phyloP scores from a whole-genome alignment of 2,329 filamentous ascomycete species.

The Colletotrichum godetiae region DNA sequence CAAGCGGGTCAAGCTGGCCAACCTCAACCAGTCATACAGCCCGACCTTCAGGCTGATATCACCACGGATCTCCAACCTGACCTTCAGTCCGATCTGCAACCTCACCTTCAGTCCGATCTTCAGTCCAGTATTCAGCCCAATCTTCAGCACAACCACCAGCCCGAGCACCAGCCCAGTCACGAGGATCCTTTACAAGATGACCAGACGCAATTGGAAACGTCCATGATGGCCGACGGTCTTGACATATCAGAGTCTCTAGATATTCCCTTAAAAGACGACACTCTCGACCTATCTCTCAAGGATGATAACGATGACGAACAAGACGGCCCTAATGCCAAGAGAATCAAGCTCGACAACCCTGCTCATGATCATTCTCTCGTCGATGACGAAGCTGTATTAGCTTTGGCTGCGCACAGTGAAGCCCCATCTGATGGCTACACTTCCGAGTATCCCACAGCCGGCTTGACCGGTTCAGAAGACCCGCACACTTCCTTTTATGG shows the following conservation, averaged over 20 bases:
- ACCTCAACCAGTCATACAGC: slow-evolving; percentile 9
- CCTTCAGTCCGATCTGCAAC: slow-evolving; percentile 7
- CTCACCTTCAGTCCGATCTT: background rate
- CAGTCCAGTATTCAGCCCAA: background rate
- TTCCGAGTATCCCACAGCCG: slow-evolving; percentile 52
- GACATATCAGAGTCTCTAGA: slow-evolving; percentile 23
- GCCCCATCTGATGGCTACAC: slow-evolving; percentile 51
- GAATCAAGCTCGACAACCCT: slow-evolving; percentile 46
- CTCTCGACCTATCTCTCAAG: slow-evolving; percentile 41
- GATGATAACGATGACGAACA: slow-evolving; percentile 42
- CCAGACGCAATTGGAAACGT: background rate
- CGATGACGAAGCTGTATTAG: slow-evolving; percentile 62
- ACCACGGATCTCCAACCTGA: background rate
- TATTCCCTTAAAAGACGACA: slow-evolving; percentile 27
- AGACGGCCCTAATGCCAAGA: slow-evolving; percentile 31
- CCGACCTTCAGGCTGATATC: background rate
- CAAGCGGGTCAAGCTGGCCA: slow-evolving; percentile 8
- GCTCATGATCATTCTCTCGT: slow-evolving; percentile 51
- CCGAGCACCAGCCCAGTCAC: background rate
- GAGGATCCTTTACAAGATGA: slow-evolving; percentile 2
- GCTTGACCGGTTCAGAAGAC: slow-evolving; percentile 20
- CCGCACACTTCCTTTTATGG: slow-evolving; percentile 51
- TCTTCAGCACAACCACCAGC: background rate
- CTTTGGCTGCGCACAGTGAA: slow-evolving; percentile 57
- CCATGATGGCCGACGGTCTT: slow-evolving; percentile 17